These are phyloP conservation scores for Elongisporangium senticosum DNA, from an alignment of 352 stramenopile species.

Conservation along the genomic window DNA sequence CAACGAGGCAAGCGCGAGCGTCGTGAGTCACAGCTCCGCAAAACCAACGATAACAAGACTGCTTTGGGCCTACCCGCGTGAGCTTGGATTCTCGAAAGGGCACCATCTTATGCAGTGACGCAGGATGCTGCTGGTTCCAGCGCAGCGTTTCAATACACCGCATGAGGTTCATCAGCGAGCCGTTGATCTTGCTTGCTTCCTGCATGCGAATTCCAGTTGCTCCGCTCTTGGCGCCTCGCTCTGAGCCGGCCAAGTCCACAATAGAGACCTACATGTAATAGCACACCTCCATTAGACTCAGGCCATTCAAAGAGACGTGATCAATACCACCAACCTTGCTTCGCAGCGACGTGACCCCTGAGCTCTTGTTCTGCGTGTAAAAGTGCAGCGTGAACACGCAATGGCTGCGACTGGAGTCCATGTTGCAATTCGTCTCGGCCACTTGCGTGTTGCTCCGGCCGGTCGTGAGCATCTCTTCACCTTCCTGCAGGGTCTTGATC, in stretches of 20 bases:
- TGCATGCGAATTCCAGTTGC: constrained; percentile 89
- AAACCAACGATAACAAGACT: not conserved
- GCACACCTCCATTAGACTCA: not conserved
- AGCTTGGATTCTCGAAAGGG: constrained; percentile 97
- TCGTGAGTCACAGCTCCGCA: not conserved
- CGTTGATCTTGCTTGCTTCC: constrained; percentile 98
- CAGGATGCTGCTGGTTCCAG: constrained; percentile 84
- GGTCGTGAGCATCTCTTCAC: constrained; percentile 61
- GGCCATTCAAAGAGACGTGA: not conserved
- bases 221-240: constrained; percentile 68
- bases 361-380: constrained; percentile 28
- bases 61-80: constrained; percentile 46
- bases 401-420: constrained; percentile 88
- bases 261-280: constrained; percentile 81
- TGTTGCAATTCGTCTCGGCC: constrained; percentile 86
- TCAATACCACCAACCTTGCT: constrained; percentile 15
- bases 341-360: constrained; percentile 12
- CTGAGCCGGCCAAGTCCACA: constrained; percentile 92
- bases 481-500: constrained; percentile 64
- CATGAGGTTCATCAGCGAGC: constrained; percentile 97
- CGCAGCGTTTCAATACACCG: constrained; percentile 93
- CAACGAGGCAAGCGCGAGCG: not conserved
- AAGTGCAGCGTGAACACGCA: constrained; percentile 88
- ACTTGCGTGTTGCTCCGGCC: constrained; percentile 73
- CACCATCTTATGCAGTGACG: constrained; percentile 85